These are phyloP conservation scores for Juncus inflexus DNA, from an alignment of 176 grass and related monocot species.

Conservation along the genomic window DNA sequence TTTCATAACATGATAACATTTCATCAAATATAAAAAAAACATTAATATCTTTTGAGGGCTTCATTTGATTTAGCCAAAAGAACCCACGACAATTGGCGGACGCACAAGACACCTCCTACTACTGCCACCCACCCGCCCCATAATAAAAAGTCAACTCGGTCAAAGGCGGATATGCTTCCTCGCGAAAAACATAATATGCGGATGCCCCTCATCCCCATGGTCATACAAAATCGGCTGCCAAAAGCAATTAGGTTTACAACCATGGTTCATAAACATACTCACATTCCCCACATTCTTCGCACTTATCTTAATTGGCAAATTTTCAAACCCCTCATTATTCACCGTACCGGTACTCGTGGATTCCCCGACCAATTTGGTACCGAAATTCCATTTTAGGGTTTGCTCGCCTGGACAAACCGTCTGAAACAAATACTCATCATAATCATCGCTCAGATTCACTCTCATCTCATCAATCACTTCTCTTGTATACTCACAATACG, in stretches of 20 bases:
- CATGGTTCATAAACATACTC: constrained; percentile 86
- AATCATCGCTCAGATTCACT: constrained; percentile 44
- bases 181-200: constrained; percentile 95
- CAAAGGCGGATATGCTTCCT: constrained; percentile 92
- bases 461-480: constrained; percentile 52
- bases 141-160: constrained; percentile 91
- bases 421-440: constrained; percentile 74
- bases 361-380: constrained; percentile 63
- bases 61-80: constrained; percentile 38
- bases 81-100: constrained; percentile 58
- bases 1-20: too few relatives aligned
- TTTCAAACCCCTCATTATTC: constrained; percentile 38
- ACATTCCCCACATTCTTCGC: constrained; percentile 71
- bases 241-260: constrained; percentile 71
- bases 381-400: constrained; percentile 77
- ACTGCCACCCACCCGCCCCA: constrained; percentile 33
- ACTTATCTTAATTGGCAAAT: constrained; percentile 73
- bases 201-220: constrained; percentile 53
- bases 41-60: neutral
- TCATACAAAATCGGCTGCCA: constrained; percentile 89
- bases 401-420: constrained; percentile 48
- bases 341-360: constrained; percentile 16
- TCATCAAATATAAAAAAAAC: too few relatives aligned
- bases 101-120: constrained; percentile 72
- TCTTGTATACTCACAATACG: constrained; percentile 61